Evolutionary conservation across 2,329 filamentous ascomycete genomes (phyloP), one percentile per base, ranked within the genome.

Genomic region (Didymosphaeria variabile): DNA sequence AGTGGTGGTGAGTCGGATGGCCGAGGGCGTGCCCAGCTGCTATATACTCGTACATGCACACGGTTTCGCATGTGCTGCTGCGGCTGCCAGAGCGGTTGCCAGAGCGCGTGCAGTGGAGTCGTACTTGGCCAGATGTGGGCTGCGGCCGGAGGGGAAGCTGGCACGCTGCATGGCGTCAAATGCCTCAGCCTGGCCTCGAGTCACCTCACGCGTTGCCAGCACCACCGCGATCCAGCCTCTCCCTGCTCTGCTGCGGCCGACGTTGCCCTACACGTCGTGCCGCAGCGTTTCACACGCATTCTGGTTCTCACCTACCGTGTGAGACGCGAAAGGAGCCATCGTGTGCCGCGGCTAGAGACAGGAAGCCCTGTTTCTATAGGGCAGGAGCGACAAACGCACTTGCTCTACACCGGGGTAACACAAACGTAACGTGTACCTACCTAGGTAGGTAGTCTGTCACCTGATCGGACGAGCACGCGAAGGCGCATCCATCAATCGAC

Each of bases 101-200:
- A 34, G 49, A 4, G 17, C 19, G 31, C 10, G 13, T 9, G 9
- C 17, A 23, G 31, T 40, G 36, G 36, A 40, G 36, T 38, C 9
- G 23, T 10, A n/a, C 29, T 9, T 19, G 15, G 42, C 26, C 17
- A 46, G 8, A 21, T 10, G 38, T 12, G 26, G 38, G 31, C 34
- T 53, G 21, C 34, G n/a, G 36, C 51, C 3, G 23, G 44, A 31
- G 51, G 51, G 51, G 51, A 17, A 54, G 51, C 51, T 54, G 36
- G 34, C 23, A n/a, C 21, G 31, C 47, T n/a, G 47, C 15, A 51
- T 51, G 29, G 47, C 47, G 32, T 32, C 31, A 29, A 21, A 32
- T 44, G 23, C 36, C 51, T 44, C 31, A 44, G 51, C 26, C 2
- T 29, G 19, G 23, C 51, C 38, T 54, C 36, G 44, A 23, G 29